Evolutionary conservation across 2,329 filamentous ascomycete species (phyloP).

Genomic region (Epichloe gansuensis): DNA sequence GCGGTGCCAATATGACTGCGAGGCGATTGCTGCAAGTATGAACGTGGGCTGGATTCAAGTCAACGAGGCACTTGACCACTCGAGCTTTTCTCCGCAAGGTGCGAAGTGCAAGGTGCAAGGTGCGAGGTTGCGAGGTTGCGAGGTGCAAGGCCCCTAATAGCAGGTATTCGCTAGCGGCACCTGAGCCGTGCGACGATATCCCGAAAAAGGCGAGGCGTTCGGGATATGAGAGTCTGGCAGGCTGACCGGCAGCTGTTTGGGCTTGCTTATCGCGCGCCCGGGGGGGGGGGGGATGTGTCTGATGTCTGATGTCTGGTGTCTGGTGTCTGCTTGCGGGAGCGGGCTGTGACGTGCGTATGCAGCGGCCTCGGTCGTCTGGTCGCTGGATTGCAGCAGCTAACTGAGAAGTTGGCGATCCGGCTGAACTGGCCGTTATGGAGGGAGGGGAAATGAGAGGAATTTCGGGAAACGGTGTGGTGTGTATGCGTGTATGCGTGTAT

Average conservation of each 20-base stretch:
- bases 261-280: not conserved
- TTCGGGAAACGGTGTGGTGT: not conserved
- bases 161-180: slow-evolving; percentile 6
- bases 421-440: not conserved
- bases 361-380: not conserved
- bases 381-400: not conserved
- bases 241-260: not conserved
- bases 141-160: slow-evolving; percentile 2
- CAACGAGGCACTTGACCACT: not conserved
- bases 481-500: not conserved
- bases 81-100: slow-evolving; percentile 1
- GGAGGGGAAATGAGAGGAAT: not conserved
- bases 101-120: not conserved
- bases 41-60: not conserved
- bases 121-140: not conserved
- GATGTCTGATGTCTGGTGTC: not conserved
- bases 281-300: not conserved
- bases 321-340: not conserved
- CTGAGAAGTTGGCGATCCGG: not conserved
- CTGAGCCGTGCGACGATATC: slow-evolving; percentile 6
- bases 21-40: not conserved
- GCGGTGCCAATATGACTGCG: not conserved
- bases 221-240: not conserved
- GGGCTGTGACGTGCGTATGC: not conserved
- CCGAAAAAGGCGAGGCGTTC: slow-evolving; percentile 1